phyloP scores from a whole-genome alignment of 108 stramenopile genomes.

The Pseudonitzschia multistriata region DNA sequence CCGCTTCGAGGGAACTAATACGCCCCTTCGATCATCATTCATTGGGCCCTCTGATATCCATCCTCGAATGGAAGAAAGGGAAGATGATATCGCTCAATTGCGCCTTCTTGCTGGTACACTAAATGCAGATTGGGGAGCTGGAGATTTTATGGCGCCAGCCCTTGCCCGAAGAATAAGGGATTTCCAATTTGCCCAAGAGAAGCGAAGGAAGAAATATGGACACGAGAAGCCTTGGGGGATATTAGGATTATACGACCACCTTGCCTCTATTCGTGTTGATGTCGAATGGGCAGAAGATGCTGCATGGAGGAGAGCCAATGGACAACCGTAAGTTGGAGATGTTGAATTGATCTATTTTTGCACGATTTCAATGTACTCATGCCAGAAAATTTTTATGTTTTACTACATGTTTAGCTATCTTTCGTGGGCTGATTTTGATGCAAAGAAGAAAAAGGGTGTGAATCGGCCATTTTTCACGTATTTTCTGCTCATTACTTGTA shows the following conservation, averaged over 20 bases:
- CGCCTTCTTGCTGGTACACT: conserved; percentile 75
- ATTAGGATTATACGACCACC: conserved; percentile 78
- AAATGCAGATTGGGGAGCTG: conserved; percentile 66
- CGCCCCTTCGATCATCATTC: conserved; percentile 35
- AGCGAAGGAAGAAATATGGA: conserved; percentile 79
- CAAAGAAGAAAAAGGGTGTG: conserved; percentile 49
- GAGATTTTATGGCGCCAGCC: conserved; percentile 68
- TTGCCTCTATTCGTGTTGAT: conserved; percentile 64
- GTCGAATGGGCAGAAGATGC: conserved; percentile 92
- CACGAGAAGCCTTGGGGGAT: conserved; percentile 85
- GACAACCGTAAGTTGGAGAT: conserved; percentile 53
- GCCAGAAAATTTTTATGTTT: background rate
- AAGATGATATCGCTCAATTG: conserved; percentile 75
- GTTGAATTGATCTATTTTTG: background rate
- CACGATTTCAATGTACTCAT: background rate
- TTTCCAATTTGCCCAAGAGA: conserved; percentile 86
- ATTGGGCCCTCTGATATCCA: conserved; percentile 43
- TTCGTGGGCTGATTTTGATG: conserved; percentile 82
- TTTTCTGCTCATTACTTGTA: conserved; percentile 60
- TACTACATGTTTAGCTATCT: conserved; percentile 38
- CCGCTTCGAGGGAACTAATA: conserved; percentile 15
- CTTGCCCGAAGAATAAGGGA: conserved; percentile 75
- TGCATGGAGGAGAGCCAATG: conserved; percentile 68
- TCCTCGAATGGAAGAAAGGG: conserved; percentile 48
- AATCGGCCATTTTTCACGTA: conserved; percentile 82